Percentiles rank a stretch among this genome's conserved stretches.
Evolutionary conservation across 2,329 filamentous ascomycete genomes (phyloP).

Genomic region (Fusarium dimerum): DNA sequence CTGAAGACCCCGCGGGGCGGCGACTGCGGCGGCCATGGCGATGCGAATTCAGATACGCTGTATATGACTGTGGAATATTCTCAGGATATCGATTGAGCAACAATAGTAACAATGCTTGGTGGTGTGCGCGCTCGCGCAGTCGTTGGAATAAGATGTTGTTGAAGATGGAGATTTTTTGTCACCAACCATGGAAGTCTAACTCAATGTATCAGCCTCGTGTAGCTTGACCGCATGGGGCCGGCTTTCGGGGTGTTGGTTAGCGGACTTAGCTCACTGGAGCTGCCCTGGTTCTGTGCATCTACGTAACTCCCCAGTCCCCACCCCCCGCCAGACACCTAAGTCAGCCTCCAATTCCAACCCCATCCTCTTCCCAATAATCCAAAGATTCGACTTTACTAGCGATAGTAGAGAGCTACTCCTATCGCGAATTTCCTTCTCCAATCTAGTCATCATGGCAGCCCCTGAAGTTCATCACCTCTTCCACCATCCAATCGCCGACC

Average conservation of each 20-base stretch:
- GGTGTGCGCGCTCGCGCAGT: neutral
- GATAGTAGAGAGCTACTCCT: slow-evolving; percentile 93
- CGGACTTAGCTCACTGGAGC: neutral
- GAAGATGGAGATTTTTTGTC: neutral
- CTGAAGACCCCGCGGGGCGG: slow-evolving; percentile 41
- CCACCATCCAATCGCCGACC: slow-evolving; percentile 93
- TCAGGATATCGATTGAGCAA: neutral
- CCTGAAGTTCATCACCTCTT: slow-evolving; percentile 97
- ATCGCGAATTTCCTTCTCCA: slow-evolving; percentile 35
- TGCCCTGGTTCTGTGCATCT: slow-evolving; percentile 2
- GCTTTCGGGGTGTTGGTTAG: neutral
- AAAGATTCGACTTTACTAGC: slow-evolving; percentile 34
- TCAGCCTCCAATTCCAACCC: slow-evolving; percentile 19
- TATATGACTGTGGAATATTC: neutral
- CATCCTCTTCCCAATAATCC: slow-evolving; percentile 15
- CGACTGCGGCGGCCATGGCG: slow-evolving; percentile 37
- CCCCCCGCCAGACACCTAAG: slow-evolving; percentile 24
- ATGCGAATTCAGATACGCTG: neutral
- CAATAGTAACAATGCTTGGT: neutral
- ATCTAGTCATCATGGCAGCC: slow-evolving; percentile 64
- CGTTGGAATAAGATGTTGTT: neutral
- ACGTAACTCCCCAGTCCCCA: slow-evolving; percentile 32
- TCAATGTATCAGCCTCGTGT: neutral
- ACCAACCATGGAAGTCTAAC: neutral
- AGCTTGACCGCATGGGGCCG: neutral